Evolutionary conservation across 768 basidiomycete species (phyloP).

Genomic region (Suillus bovinus): DNA sequence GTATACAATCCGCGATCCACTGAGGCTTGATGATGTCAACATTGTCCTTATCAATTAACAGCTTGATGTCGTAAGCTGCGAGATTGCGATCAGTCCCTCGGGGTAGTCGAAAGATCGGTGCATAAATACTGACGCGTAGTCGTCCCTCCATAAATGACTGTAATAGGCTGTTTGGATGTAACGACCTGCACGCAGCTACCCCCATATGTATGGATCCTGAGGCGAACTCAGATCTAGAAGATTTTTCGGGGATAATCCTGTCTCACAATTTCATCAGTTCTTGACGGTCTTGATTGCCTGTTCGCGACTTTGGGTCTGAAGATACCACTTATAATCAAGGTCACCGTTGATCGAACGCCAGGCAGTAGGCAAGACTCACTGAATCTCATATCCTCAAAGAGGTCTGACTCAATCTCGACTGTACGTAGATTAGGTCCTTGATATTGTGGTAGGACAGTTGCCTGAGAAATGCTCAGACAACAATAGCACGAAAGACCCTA

Average conservation of each 20-base stretch:
- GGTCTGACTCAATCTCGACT: slow-evolving; percentile 55
- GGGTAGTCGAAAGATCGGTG: neutral
- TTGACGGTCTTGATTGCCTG: slow-evolving; percentile 66
- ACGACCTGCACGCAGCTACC: slow-evolving; percentile 65
- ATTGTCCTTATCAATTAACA: slow-evolving; percentile 67
- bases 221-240: slow-evolving; percentile 5
- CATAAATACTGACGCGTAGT: slow-evolving; percentile 55
- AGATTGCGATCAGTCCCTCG: neutral
- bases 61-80: slow-evolving; percentile 69
- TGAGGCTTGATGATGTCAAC: slow-evolving; percentile 75
- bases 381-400: slow-evolving; percentile 80
- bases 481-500: neutral
- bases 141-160: slow-evolving; percentile 70
- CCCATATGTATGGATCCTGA: slow-evolving; percentile 71
- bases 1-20: slow-evolving; percentile 84
- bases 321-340: slow-evolving; percentile 57
- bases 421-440: slow-evolving; percentile 62
- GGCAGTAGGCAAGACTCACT: slow-evolving; percentile 47
- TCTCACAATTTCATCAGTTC: slow-evolving; percentile 67
- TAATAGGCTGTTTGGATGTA: slow-evolving; percentile 49
- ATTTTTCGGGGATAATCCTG: neutral
- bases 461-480: slow-evolving; percentile 34
- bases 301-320: slow-evolving; percentile 71
- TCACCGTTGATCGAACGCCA: neutral
- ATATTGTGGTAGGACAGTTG: slow-evolving; percentile 63